A percentile compares a stretch with the other conserved stretches of the same genome.
Evolutionary conservation across 1,284 basidiomycete species (phyloP).

Genomic region (Rhodotorula sp.): DNA sequence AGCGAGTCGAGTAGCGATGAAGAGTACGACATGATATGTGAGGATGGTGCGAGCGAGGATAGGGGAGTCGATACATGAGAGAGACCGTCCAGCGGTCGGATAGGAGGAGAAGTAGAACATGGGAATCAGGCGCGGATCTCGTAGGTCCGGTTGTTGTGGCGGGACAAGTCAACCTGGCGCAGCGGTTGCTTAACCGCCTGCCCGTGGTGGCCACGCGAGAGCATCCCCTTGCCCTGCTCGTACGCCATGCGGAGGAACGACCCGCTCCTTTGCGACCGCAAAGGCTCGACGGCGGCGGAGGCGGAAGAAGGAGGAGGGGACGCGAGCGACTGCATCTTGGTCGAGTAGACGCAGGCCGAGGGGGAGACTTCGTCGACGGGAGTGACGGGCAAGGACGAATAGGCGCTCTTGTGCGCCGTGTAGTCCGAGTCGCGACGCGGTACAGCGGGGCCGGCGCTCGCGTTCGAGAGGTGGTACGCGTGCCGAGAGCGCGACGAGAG

Average conservation of each 20-base stretch:
- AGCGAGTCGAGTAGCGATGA: neutral
- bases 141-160: conserved; percentile 7
- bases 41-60: neutral
- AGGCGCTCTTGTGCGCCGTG: neutral
- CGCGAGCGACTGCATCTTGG: neutral
- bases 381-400: conserved; percentile 30
- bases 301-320: neutral
- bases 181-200: neutral
- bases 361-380: conserved; percentile 36
- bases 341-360: conserved; percentile 13
- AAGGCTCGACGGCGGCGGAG: conserved; percentile 10
- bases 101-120: no score
- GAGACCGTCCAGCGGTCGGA: neutral
- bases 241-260: conserved; percentile 25
- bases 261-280: conserved; percentile 26
- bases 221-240: conserved; percentile 26
- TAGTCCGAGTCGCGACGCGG: conserved; percentile 1
- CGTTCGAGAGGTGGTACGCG: neutral
- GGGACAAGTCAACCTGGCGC: neutral
- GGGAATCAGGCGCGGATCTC: conserved; percentile 5
- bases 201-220: conserved; percentile 3
- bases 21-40: neutral
- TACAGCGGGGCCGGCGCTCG: neutral
- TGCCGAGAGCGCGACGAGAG: conserved; percentile 1
- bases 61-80: neutral